Conservation (phyloP, 2,329 filamentous ascomycete species). For the Cercospora citrullina region DNA sequence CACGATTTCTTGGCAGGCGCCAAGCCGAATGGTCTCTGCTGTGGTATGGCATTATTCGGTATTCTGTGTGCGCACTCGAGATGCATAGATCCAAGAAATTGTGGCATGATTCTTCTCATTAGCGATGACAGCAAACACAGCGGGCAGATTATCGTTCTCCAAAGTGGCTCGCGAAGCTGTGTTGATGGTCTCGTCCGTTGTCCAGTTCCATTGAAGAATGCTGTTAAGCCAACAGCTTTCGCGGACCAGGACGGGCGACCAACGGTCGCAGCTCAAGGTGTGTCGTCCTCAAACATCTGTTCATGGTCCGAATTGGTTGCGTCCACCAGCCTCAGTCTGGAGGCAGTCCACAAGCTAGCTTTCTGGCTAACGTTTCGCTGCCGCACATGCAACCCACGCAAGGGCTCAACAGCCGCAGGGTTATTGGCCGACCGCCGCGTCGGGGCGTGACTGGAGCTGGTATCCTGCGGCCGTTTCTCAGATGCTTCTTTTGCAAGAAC, state of each 20-base stretch:
- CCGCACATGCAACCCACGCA: neutral
- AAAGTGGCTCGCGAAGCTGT: neutral
- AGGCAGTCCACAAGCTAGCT: neutral
- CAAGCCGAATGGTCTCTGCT: neutral
- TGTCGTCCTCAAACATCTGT: neutral
- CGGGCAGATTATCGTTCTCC: neutral
- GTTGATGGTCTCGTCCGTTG: neutral
- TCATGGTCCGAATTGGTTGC: neutral
- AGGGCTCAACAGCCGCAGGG: neutral
- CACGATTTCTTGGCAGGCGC: neutral
- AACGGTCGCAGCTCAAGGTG: neutral
- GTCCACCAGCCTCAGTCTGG: constrained; percentile 1
- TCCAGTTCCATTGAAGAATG: neutral
- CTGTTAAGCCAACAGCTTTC: neutral
- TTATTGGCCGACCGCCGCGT: neutral
- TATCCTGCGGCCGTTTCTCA: neutral
- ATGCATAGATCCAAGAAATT: neutral
- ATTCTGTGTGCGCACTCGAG: neutral
- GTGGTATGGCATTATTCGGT: neutral
- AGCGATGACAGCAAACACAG: neutral
- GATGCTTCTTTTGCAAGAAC: neutral
- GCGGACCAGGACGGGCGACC: neutral
- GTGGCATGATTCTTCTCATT: neutral
- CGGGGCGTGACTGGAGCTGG: neutral
- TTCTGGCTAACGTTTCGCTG: neutral